Base-by-base conservation (phyloP, 495 filamentous ascomycete genomes). In the Sphaerosporella brunnea region DNA sequence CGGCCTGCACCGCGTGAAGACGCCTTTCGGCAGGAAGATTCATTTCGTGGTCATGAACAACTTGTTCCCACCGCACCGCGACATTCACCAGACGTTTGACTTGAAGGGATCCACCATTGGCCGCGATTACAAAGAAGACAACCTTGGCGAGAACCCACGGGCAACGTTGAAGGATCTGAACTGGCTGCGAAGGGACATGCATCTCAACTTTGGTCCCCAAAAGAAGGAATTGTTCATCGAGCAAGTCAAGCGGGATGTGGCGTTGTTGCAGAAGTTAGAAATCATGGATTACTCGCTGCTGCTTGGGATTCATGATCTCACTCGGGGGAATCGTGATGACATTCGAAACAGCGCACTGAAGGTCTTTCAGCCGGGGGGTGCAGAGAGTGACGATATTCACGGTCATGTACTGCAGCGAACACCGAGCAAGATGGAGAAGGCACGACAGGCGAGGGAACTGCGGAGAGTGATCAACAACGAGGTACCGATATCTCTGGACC, bases 41-140 rank as follows among this genome's bases (percentile, higher is more conserved):
- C 92, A 99, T 63, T 99, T 99, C 53, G 92, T 99, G 26, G 85
- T 99, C 55, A 99, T 99, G 90, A 99, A 99, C 69, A 99, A 99
- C 57, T 73, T 99, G 16, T 96, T 99, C 56, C 90, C 90, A 15
- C 90, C 90, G 3, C 90, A 99, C 64, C 75, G 87, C 44, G 90
- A 99, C 63, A 95, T 99, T 47, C 90, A 99, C 66, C 75, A 84
- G 54, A 96, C 86, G 2, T 99, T 93, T 53, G 90, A 99, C 58
- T 61, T 99, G 47, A 99, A 99, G 63, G 90, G 90, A n/a, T 95
- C 88, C 13, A 95, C 87, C 0, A 75, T 96, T 51, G 90, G 90
- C 24, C 74, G 90, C 52, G 85, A 96, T 58, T 82, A 84, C 62
- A 80, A 70, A 49, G 92, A 95, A 60, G 84, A 92, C 36, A 77